Conservation (phyloP, 2,329 filamentous ascomycete genomes). For the Ophiosphaerella herpotricha region DNA sequence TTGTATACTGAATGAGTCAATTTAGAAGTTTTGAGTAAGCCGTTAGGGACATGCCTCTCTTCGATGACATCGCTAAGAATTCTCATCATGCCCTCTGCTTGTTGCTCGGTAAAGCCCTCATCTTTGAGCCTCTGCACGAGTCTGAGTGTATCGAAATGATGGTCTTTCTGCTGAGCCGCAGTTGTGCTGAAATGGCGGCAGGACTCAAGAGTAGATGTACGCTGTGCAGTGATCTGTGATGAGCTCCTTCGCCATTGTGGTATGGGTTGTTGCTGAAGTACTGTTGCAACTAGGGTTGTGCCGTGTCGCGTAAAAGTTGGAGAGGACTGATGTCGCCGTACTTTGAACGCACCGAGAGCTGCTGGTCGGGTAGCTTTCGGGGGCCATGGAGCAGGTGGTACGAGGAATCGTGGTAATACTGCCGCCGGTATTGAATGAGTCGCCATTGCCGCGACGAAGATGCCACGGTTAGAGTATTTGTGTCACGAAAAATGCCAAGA, state of each 20-base stretch:
- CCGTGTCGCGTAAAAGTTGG: conserved; percentile 19
- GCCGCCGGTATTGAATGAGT: conserved; percentile 24
- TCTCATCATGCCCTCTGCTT: conserved; percentile 98
- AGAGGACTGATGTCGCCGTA: conserved; percentile 19
- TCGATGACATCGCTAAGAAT: conserved; percentile 96
- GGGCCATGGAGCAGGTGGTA: conserved; percentile 45
- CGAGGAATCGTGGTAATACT: conserved; percentile 45
- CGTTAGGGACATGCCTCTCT: conserved; percentile 67
- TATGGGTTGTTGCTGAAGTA: conserved; percentile 11
- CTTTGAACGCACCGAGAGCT: conserved; percentile 14
- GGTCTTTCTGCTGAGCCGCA: conserved; percentile 67
- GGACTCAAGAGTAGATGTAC: conserved; percentile 7
- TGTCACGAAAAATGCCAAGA: conserved; percentile 18
- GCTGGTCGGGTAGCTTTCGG: conserved; percentile 29
- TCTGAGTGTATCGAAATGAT: conserved; percentile 98
- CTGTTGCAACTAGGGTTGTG: conserved; percentile 8
- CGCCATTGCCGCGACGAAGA: conserved; percentile 33
- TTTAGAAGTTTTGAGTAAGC: background rate
- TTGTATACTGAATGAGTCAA: conserved; percentile 70
- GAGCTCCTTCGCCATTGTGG: conserved; percentile 8
- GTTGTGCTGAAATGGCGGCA: conserved; percentile 69
- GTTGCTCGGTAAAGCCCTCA: conserved; percentile 94
- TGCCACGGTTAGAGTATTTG: conserved; percentile 5
- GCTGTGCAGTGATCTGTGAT: conserved; percentile 5
- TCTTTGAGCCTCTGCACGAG: conserved; percentile 88